Evolutionary conservation across 805 yeast species (phyloP).

Genomic region (Myxozyma kluyveri): DNA sequence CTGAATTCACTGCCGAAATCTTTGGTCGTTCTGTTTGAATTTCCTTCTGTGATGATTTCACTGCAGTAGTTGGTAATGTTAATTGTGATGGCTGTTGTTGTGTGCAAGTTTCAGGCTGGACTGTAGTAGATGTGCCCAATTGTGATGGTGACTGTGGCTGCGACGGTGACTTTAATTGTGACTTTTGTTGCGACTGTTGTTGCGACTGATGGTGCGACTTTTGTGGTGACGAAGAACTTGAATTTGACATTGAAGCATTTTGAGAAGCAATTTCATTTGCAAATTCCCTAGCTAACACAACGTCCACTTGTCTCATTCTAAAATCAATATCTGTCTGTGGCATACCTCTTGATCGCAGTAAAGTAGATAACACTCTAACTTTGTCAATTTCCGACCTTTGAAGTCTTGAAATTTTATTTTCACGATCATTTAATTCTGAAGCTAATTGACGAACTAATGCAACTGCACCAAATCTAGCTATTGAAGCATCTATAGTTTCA

Average conservation of each 20-base stretch:
- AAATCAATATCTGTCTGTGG: conserved; percentile 32
- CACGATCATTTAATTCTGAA: conserved; percentile 48
- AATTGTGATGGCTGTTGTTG: too few species aligned
- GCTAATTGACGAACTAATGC: conserved; percentile 49
- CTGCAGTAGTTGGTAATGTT: too few species aligned
- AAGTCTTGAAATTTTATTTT: conserved; percentile 45
- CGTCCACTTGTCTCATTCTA: conserved; percentile 5
- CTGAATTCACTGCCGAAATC: too few species aligned
- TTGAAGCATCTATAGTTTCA: conserved; percentile 36
- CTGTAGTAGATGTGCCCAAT: background rate
- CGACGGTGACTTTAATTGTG: background rate
- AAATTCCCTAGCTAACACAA: conserved; percentile 4
- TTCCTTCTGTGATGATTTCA: too few species aligned
- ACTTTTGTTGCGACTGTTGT: background rate
- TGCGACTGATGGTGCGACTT: background rate
- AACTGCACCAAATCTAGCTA: conserved; percentile 39
- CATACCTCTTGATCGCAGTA: conserved; percentile 35
- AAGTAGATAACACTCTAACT: conserved; percentile 34
- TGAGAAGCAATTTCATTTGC: background rate
- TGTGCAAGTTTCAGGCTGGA: too few species aligned
- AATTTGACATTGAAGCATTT: background rate
- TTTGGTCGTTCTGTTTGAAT: too few species aligned
- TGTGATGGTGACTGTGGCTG: background rate
- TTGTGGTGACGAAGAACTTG: background rate
- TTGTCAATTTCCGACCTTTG: conserved; percentile 37